Conservation (phyloP, 2,329 filamentous ascomycete species). For the Paecilomyces sp. region DNA sequence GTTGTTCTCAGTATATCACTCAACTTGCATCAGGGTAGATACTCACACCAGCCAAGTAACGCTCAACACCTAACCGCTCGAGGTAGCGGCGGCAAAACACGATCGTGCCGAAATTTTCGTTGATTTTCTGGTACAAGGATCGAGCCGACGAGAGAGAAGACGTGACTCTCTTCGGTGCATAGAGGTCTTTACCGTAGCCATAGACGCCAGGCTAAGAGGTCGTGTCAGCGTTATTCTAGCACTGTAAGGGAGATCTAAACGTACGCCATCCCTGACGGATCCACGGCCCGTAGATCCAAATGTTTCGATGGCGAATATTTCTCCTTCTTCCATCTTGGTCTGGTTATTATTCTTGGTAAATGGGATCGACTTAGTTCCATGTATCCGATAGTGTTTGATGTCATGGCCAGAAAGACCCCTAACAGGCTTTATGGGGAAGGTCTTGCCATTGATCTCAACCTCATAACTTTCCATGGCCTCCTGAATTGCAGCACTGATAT, state of each 20-base stretch:
- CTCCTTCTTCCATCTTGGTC: conserved; percentile 53
- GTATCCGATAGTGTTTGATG: conserved; percentile 48
- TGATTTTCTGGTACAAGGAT: conserved; percentile 51
- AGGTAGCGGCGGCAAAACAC: conserved; percentile 58
- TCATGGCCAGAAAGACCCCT: conserved; percentile 50
- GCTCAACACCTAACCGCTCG: conserved; percentile 54
- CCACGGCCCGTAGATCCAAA: conserved; percentile 51
- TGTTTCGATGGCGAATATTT: conserved; percentile 53
- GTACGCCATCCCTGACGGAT: conserved; percentile 41
- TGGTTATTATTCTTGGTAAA: conserved; percentile 46
- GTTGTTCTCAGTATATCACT: conserved; percentile 7
- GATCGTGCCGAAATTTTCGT: conserved; percentile 56
- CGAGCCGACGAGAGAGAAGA: conserved; percentile 49
- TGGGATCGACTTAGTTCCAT: conserved; percentile 50
- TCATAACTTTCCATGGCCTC: conserved; percentile 59
- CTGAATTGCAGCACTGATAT: conserved; percentile 53
- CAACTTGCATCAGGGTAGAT: neutral
- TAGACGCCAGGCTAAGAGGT: conserved; percentile 41
- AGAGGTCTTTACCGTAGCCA: conserved; percentile 41
- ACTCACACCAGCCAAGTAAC: conserved; percentile 52
- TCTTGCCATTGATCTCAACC: conserved; percentile 47
- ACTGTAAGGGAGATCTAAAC: conserved; percentile 5
- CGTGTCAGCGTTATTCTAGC: conserved; percentile 7
- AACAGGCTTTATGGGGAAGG: conserved; percentile 49
- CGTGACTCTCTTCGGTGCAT: conserved; percentile 25